Evolutionary conservation across 1,139 yeast species (phyloP), one percentile per base, ranked within the genome.

Genomic region (Geotrichum reessii): DNA sequence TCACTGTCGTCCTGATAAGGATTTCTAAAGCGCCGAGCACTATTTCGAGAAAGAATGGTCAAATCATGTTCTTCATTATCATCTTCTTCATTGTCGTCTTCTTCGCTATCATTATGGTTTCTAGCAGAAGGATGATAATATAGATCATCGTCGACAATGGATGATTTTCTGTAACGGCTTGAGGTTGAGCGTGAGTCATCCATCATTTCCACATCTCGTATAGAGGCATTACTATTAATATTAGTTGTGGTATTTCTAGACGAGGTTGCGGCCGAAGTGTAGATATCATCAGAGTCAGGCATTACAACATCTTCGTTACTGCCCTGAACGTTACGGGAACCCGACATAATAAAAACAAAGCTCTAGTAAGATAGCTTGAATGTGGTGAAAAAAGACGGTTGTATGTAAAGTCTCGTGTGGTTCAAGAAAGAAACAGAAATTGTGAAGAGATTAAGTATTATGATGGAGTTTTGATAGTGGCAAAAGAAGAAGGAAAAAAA

Each of bases 31-130:
- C 51, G 63, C 68, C 25, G 62, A 66, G 49, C 62, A 64, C 40
- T 59, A 64, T 59, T 59, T 62, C 60, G 55, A 63, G 59, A 37
- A 60, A 63, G 27, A 61, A 62, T 40, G 40, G 63, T 50, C 67
- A 56, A 61, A 64, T 65, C 59, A 9, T 19, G 22, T 65, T 65
- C 42, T 63, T 66, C 47, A 63, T 65, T 22, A 64, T 62, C 52
- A 62, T 60, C 58, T 66, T 62, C 33, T 17, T 66, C 63, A 5
- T 63, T 66, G n/a, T 66, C 71, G 11, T 67, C 71, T 3, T 65
- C 70, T 7, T 66, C 68, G 1, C 64, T 68, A 17, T 62, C 67
- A 19, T 63, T 65, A 4, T 65, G 42, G 9, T 48, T 50, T 7
- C 53, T 27, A 2, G 55, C 25, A 17, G 50, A 48, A 22, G 59